Conservation (phyloP, 192 early-diverging fungal species). For the Rhizophagus clarus region DNA sequence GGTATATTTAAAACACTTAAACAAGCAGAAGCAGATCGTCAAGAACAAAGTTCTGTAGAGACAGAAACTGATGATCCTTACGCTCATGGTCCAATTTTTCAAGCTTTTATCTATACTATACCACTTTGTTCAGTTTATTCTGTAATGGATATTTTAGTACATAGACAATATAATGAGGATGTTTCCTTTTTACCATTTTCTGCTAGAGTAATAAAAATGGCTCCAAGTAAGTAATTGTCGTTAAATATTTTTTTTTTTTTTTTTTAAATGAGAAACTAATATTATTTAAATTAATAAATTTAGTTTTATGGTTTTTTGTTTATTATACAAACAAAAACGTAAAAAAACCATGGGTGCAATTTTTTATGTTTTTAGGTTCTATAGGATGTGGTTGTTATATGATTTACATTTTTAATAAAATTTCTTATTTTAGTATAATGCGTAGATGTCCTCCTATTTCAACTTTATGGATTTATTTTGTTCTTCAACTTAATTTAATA, state of each 20-base stretch:
- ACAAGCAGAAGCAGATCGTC: neutral
- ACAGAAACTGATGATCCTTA: neutral
- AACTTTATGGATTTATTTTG: constrained; percentile 65
- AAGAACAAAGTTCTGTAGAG: neutral
- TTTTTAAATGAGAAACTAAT: neutral
- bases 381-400: constrained; percentile 56
- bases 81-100: constrained; percentile 4
- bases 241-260: too few relatives aligned
- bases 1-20: neutral
- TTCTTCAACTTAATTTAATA: constrained; percentile 42
- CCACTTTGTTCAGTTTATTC: constrained; percentile 33
- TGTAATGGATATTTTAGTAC: constrained; percentile 29
- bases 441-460: constrained; percentile 64
- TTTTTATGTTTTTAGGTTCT: constrained; percentile 48
- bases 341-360: constrained; percentile 32
- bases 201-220: constrained; percentile 2
- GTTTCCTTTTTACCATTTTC: constrained; percentile 11
- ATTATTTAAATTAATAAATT: neutral
- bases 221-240: constrained; percentile 19
- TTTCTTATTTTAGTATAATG: constrained; percentile 67
- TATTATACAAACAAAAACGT: constrained; percentile 31
- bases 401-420: constrained; percentile 55
- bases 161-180: constrained; percentile 28
- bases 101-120: constrained; percentile 31
- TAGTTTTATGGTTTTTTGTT: constrained; percentile 28